Evolutionary conservation across 148 eudicot species (phyloP).

Genomic region (Rhododendron simsii): DNA sequence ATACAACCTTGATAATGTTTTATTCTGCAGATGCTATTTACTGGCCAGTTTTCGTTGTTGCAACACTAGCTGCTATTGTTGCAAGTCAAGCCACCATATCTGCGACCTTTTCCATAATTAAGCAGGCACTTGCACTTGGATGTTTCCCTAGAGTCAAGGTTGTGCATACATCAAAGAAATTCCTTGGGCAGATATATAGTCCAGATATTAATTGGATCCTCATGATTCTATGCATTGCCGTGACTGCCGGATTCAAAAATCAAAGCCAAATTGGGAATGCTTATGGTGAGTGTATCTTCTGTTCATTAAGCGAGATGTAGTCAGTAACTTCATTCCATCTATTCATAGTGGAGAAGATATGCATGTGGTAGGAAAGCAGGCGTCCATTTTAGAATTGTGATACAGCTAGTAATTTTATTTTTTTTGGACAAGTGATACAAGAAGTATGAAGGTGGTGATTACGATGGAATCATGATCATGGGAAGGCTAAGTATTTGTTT

Average conservation of each 20-base stretch:
- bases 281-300: slow-evolving; percentile 1
- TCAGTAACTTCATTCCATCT: neutral
- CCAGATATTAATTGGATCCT: slow-evolving; percentile 85
- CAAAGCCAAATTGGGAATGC: slow-evolving; percentile 80
- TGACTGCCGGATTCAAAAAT: slow-evolving; percentile 67
- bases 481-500: neutral
- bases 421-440: too few species aligned
- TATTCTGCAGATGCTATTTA: neutral
- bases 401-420: neutral
- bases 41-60: slow-evolving; percentile 87
- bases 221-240: slow-evolving; percentile 71
- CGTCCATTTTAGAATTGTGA: neutral
- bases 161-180: slow-evolving; percentile 87
- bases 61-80: slow-evolving; percentile 85
- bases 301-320: neutral
- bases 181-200: slow-evolving; percentile 72
- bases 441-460: neutral
- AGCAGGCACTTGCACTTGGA: slow-evolving; percentile 91
- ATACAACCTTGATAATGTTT: neutral
- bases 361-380: neutral
- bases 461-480: neutral
- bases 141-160: slow-evolving; percentile 98
- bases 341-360: neutral
- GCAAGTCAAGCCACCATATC: slow-evolving; percentile 98
- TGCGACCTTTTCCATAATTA: slow-evolving; percentile 94